Conservation (phyloP, 2,329 filamentous ascomycete species). For the Aspergillus tubingensis region DNA sequence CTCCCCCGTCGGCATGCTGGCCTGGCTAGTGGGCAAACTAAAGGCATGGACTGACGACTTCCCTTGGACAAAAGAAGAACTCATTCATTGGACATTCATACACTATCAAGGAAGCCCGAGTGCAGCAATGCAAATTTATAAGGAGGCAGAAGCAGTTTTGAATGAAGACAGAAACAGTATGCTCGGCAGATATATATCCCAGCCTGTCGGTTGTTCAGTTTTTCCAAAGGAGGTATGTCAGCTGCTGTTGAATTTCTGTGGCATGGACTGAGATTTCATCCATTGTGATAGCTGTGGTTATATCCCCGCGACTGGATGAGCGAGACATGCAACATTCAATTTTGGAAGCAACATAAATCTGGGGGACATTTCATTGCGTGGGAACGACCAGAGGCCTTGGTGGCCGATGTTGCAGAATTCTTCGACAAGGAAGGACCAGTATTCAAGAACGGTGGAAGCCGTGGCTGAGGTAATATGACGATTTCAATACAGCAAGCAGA, state of each 20-base stretch:
- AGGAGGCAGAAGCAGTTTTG: too few relatives aligned
- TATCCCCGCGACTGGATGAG: constrained; percentile 43
- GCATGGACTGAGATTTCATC: too few relatives aligned
- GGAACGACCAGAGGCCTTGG: constrained; percentile 52
- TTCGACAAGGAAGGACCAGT: constrained; percentile 47
- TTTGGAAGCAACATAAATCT: too few relatives aligned
- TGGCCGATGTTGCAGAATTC: constrained; percentile 50
- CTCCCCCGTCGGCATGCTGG: constrained; percentile 68
- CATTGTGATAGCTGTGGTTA: too few relatives aligned
- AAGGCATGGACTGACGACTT: constrained; percentile 75
- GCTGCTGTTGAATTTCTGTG: constrained; percentile 49
- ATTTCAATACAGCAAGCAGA: too few relatives aligned
- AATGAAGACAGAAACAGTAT: too few relatives aligned
- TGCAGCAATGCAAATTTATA: too few relatives aligned
- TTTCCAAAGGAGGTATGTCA: constrained; percentile 55
- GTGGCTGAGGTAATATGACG: neutral
- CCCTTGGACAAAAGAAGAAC: constrained; percentile 73
- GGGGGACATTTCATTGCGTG: constrained; percentile 59
- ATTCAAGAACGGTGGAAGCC: constrained; percentile 21
- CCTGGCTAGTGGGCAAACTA: constrained; percentile 82
- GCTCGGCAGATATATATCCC: constrained; percentile 46
- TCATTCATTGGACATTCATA: constrained; percentile 72
- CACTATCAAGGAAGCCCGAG: constrained; percentile 56
- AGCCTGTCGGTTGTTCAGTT: constrained; percentile 66
- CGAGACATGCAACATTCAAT: constrained; percentile 20